Conservation (phyloP, 2,329 filamentous ascomycete genomes). For the Botrytis hyacinthi region DNA sequence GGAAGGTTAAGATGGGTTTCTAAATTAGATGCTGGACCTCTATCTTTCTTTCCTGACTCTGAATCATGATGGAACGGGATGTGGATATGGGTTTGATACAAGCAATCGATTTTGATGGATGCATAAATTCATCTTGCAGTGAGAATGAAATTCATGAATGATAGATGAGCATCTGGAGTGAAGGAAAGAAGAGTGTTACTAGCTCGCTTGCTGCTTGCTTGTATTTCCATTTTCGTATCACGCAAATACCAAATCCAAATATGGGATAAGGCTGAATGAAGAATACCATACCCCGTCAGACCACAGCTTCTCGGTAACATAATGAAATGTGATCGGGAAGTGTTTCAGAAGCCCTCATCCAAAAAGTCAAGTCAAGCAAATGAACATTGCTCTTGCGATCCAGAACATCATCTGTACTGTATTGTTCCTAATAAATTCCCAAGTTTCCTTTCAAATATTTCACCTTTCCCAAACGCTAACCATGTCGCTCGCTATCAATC, state of each 20-base stretch:
- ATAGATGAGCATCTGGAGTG: background rate
- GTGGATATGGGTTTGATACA: background rate
- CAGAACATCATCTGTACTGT: conserved; percentile 1
- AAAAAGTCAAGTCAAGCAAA: background rate
- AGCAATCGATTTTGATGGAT: background rate
- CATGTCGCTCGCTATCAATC: conserved; percentile 4
- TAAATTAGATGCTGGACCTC: conserved; percentile 21
- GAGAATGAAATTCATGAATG: background rate
- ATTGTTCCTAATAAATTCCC: background rate
- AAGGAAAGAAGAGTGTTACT: background rate
- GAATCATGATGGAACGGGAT: too few relatives aligned
- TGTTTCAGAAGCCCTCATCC: background rate
- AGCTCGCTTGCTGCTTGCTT: background rate
- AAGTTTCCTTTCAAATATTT: background rate
- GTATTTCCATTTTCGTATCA: background rate
- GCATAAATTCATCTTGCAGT: background rate
- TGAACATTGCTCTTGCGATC: background rate
- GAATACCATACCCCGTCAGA: too few relatives aligned
- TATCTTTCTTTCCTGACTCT: conserved; percentile 20
- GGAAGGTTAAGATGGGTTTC: conserved; percentile 72
- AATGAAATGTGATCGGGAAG: background rate
- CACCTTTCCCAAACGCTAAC: background rate
- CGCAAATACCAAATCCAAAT: background rate
- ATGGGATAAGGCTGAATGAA: background rate
- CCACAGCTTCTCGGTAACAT: too few relatives aligned